Base-by-base conservation (phyloP, 2,329 filamentous ascomycete species). In the Talaromyces sp. region DNA sequence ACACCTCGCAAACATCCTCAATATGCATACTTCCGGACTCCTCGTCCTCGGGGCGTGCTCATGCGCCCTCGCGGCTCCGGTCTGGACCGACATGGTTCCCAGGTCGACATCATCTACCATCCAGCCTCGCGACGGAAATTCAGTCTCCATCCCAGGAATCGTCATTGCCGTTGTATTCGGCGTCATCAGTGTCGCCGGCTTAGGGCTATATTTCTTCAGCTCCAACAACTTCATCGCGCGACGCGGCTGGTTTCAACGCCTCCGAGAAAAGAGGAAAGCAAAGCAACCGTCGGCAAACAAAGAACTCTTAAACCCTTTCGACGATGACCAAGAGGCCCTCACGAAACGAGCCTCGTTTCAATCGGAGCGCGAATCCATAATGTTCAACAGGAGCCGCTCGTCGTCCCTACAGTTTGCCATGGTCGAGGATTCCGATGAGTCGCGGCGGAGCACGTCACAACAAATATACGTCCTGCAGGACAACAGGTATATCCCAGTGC, bases 321-420 rank as follows among this genome's bases (percentile, higher is more conserved):
- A 52, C 48, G 59, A 61, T 27, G 59, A 61, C 24, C 50, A 61
- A 55, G 59, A 61, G 41, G 41, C 50, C 4, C 17, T 61, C 11
- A 55, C 55, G 3, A 61, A 61, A 58, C 57, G 26, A 50, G 66
- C 46, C 55, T 66, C 46, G 53, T 58, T 35, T 70, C 68, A 26
- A 57, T 58, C 55, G 4, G 64, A 63, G 41, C 67, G 71, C 7
- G 67, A 67, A 29, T 69, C 66, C 11, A 48, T 72, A 27, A 72
- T 72, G 68, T 70, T 70, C 56, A 67, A 65, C 54, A 65, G 65
- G 10, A 69, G 65, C 24, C 61, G 61, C 14, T 67, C 72, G 26
- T 66, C 68, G 9, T 68, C 68, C 19, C 43, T 68, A 19, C 59
- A 65, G 5, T 69, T 67, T 31, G 55, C 67, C 19, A 61, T 69